Percentiles rank a stretch among this genome's conserved stretches.
Evolutionary conservation across 805 yeast genomes (phyloP).

Genomic region (Metschnikowia gelsemii): DNA sequence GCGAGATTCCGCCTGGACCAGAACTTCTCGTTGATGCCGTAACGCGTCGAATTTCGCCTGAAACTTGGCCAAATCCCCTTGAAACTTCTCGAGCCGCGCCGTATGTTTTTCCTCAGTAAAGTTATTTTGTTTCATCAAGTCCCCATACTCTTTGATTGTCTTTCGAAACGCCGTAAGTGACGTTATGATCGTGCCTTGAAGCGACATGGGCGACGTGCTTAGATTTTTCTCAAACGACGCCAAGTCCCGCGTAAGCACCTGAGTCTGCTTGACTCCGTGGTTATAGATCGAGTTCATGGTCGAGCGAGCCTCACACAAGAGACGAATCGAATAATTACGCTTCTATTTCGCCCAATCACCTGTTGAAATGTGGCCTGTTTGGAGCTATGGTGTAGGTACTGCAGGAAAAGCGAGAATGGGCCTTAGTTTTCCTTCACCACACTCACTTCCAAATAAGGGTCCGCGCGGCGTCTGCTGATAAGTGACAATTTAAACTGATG

Average conservation of each 20-base stretch:
- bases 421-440: too few species aligned
- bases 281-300: constrained; percentile 77
- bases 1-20: constrained; percentile 45
- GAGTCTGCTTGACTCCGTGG: constrained; percentile 86
- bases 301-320: not conserved
- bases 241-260: constrained; percentile 66
- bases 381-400: too few species aligned
- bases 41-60: constrained; percentile 52
- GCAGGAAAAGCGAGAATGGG: too few species aligned
- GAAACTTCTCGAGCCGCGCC: constrained; percentile 56
- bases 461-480: too few species aligned
- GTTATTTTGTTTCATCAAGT: constrained; percentile 57
- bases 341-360: too few species aligned
- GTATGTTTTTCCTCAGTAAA: constrained; percentile 52
- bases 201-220: constrained; percentile 67
- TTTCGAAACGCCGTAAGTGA: constrained; percentile 72
- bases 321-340: too few species aligned
- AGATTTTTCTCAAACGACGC: constrained; percentile 63
- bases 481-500: too few species aligned
- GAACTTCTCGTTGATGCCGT: constrained; percentile 55
- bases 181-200: constrained; percentile 77
- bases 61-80: constrained; percentile 45
- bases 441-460: too few species aligned
- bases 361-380: too few species aligned
- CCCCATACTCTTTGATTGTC: constrained; percentile 69